Conservation (phyloP, 495 filamentous ascomycete species). For the Talaromyces thailandensis region DNA sequence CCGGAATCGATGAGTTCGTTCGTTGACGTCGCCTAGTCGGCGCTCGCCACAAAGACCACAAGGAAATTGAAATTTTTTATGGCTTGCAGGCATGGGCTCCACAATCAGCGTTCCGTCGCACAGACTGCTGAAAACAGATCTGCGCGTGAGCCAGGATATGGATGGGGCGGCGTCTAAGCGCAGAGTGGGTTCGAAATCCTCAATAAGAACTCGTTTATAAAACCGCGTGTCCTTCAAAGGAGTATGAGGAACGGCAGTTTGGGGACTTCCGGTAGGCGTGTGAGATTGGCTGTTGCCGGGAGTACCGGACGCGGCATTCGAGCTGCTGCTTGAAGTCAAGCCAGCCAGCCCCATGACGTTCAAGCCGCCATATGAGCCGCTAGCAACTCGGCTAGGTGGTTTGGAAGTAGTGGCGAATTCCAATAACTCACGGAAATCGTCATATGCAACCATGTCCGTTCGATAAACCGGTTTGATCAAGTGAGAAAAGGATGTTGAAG, state of each 20-base stretch:
- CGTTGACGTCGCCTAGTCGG: conserved; percentile 56
- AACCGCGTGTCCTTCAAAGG: conserved; percentile 84
- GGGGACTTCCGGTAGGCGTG: conserved; percentile 31
- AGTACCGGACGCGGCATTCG: conserved; percentile 34
- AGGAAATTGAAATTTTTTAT: conserved; percentile 53
- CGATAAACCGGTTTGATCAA: conserved; percentile 75
- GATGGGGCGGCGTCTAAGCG: conserved; percentile 83
- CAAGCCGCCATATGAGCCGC: conserved; percentile 58
- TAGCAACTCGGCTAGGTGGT: conserved; percentile 53
- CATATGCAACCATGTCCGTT: conserved; percentile 68
- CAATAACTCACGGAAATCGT: conserved; percentile 77
- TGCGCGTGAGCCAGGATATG: conserved; percentile 83
- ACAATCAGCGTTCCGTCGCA: conserved; percentile 82
- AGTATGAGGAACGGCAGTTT: conserved; percentile 23
- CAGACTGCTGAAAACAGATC: conserved; percentile 72
- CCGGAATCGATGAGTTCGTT: conserved; percentile 80
- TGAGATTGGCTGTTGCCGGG: conserved; percentile 28
- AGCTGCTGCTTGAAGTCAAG: conserved; percentile 32
- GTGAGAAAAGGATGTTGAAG: conserved; percentile 77
- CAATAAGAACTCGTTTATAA: conserved; percentile 77
- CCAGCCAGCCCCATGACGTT: conserved; percentile 52
- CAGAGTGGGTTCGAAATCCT: conserved; percentile 92
- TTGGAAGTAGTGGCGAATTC: conserved; percentile 52
- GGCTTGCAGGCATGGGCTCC: conserved; percentile 64
- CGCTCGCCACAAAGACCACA: conserved; percentile 87